Base-by-base conservation (phyloP, 2,329 filamentous ascomycete genomes). In the Alternaria burnsii region DNA sequence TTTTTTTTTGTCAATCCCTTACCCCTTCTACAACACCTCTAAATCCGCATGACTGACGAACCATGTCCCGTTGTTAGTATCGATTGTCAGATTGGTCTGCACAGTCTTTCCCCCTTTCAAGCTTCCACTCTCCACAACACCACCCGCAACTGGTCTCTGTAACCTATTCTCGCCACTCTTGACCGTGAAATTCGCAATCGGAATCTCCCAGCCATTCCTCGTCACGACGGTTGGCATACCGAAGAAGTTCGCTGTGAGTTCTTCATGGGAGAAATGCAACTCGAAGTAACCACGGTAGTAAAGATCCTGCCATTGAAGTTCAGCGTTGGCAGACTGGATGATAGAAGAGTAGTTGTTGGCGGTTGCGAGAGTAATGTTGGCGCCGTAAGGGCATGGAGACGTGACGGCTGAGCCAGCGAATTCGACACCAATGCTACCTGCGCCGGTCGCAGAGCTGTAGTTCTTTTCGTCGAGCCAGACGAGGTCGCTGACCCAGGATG, bases 281-380 rank as follows among this genome's bases (percentile, higher is more conserved):
- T 90, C 85, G 67, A 88, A 92, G 78, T 93, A 93, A 1, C 90
- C 91, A 18, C 90, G 84, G 76, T 92, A 93, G 75, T 90, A 92
- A 8, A 88, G 76, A 58, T 92, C 90, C 67, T 89, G 87, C 90
- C 89, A 93, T 70, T 91, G 88, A 47, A 93, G 80, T 74, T 90
- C 88, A 0, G 81, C 78, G 75, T 91, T 92, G 22, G 82, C 77
- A 43, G 72, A 72, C 28, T 78, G 61, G 16, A 77, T 64, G 58
- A 68, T 70, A 24, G 57, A 58, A 14, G 76, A 74, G 59, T 71
- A 69, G 51, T 80, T 79, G 63, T 88, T 83, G 2, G 86, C 86
- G 1, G 76, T 74, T 0, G 78, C 78, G 47, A 88, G 81, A 3
- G 83, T 83, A 57, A 88, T 87, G 72, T 86, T 87, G 52, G 85